phyloP scores from a whole-genome alignment of 139 green algal genomes.

The Volvox reticuliferus region DNA sequence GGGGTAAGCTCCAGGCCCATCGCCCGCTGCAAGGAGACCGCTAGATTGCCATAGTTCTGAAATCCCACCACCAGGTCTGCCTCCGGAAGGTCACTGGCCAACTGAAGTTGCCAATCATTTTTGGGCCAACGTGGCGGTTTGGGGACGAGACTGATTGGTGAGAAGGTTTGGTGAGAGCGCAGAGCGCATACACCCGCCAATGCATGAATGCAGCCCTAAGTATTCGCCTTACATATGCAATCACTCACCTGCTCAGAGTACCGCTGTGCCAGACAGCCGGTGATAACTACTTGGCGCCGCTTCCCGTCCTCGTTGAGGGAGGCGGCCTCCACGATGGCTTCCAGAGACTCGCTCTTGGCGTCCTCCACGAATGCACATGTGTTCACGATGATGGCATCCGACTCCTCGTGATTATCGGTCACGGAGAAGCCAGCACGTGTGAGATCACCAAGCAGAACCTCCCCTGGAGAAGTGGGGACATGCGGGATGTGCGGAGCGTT shows the following conservation, averaged over 20 bases:
- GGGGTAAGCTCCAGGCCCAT: slow-evolving; percentile 57
- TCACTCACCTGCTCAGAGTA: slow-evolving; percentile 71
- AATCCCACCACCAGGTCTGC: slow-evolving; percentile 86
- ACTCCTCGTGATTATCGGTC: slow-evolving; percentile 71
- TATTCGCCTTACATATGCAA: too few relatives aligned
- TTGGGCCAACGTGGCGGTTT: too few relatives aligned
- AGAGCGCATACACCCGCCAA: too few relatives aligned
- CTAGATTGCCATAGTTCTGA: slow-evolving; percentile 74
- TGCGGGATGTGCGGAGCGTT: background rate
- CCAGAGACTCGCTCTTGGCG: slow-evolving; percentile 88
- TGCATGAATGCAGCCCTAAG: too few relatives aligned
- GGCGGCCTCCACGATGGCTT: slow-evolving; percentile 88
- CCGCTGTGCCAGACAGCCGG: slow-evolving; percentile 92
- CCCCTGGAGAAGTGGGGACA: slow-evolving; percentile 61
- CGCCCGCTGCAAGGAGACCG: slow-evolving; percentile 56
- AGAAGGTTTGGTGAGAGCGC: too few relatives aligned
- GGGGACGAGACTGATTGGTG: too few relatives aligned
- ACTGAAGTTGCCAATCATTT: background rate
- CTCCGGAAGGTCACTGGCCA: slow-evolving; percentile 87
- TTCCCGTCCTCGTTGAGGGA: slow-evolving; percentile 76
- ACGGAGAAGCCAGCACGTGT: slow-evolving; percentile 78
- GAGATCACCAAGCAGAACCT: slow-evolving; percentile 94
- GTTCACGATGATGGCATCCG: slow-evolving; percentile 91
- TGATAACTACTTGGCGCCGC: slow-evolving; percentile 82
- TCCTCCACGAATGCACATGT: slow-evolving; percentile 94